Base-by-base conservation (phyloP, 2,329 filamentous ascomycete species). In the Chrysosporium keratinophilum region DNA sequence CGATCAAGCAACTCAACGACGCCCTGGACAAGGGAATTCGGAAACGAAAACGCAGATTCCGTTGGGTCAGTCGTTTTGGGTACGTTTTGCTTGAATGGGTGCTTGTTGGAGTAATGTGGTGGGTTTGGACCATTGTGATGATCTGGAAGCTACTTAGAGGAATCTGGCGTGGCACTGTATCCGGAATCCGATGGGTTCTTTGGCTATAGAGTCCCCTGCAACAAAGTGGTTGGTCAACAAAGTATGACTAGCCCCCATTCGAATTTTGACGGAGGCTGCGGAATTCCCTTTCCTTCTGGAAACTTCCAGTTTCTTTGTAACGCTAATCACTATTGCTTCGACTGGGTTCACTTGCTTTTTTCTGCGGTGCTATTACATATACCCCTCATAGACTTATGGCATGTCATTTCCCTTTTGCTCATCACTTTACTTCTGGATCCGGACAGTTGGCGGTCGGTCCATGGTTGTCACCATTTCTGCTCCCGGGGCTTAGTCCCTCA, bases 91-190 rank as follows among this genome's bases (percentile, higher is more conserved):
- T 96, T 14, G 91, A 97, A 74, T 96, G 89, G 88, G 73, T 82
- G 48, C 77, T 97, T 15, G 82, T 97, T 39, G 87, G 86, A 3
- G 80, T 94, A 61, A 88, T 97, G 83, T 96, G 93, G 89, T 88
- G 85, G 69, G 83, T 94, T 14, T 97, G 91, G 89, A 81, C 94
- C 56, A 75, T 95, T 34, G 90, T 96, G 20, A 86, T 89, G 67
- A 75, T 91, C 20, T 74, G 85, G 50, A 80, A 87, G 56, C 68
- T 87, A 12, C 71, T 86, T 35, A 73, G 82, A 56, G 82, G 83
- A 10, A 61, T 85, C 1, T 78, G 84, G 43, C 78, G 78, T 44
- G 82, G 82, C 1, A 64, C 80, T 0, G 72, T 81, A 48, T 71
- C 74, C 10, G 77, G 79, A 9, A 74, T 86, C n/a, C 77, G 78